These are phyloP conservation scores for Mycena pura DNA, from an alignment of 768 basidiomycete genomes.

Conservation along the genomic window DNA sequence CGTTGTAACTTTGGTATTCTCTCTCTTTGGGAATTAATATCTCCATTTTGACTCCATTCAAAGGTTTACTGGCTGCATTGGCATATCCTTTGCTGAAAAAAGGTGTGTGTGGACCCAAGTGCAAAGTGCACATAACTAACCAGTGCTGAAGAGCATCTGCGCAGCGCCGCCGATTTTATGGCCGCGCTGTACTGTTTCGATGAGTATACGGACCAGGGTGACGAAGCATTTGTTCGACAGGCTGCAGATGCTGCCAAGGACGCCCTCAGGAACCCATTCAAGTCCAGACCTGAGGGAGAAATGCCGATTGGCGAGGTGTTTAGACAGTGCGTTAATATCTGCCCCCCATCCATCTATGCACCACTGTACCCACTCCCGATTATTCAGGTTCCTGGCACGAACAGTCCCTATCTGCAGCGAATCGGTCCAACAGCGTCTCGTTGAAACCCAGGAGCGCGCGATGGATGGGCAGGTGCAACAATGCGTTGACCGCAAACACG, in stretches of 20 bases:
- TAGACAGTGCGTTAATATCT: conserved; percentile 26
- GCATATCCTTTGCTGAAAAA: conserved; percentile 40
- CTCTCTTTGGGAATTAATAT: neutral
- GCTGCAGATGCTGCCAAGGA: conserved; percentile 34
- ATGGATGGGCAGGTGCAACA: conserved; percentile 39
- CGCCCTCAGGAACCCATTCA: conserved; percentile 36
- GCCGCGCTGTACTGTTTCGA: conserved; percentile 40
- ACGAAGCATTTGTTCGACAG: conserved; percentile 26
- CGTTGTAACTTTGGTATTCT: conserved; percentile 47
- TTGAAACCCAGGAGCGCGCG: conserved; percentile 38
- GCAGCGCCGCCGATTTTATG: conserved; percentile 40
- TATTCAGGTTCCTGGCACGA: conserved; percentile 32
- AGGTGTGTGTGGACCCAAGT: conserved; percentile 34
- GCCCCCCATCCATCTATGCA: neutral
- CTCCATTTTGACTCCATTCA: neutral
- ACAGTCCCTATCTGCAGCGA: conserved; percentile 24
- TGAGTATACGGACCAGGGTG: conserved; percentile 36
- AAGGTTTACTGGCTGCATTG: conserved; percentile 48
- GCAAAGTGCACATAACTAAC: neutral
- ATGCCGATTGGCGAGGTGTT: conserved; percentile 38
- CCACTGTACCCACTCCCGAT: neutral
- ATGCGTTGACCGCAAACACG: conserved; percentile 35
- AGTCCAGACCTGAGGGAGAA: conserved; percentile 35
- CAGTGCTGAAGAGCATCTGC: conserved; percentile 16
- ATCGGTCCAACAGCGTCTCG: conserved; percentile 34